phyloP scores from a whole-genome alignment of 2,329 filamentous ascomycete species.

The Graphiopsis chlorocephala region DNA sequence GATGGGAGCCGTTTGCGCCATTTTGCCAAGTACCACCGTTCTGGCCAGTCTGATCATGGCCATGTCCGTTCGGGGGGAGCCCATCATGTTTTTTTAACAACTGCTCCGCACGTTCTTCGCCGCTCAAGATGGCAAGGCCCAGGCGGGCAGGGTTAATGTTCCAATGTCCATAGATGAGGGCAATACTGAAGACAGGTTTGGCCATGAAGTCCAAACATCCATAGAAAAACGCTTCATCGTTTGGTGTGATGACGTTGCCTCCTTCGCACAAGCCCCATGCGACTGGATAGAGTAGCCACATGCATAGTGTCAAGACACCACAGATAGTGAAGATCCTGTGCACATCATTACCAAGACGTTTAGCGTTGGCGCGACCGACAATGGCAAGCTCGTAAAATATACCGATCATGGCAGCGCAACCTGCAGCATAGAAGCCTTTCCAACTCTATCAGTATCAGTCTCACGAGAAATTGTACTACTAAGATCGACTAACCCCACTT shows the following conservation, averaged over 20 bases:
- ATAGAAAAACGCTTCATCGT: slow-evolving; percentile 64
- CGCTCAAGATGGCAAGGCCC: slow-evolving; percentile 39
- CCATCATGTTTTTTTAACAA: slow-evolving; percentile 8
- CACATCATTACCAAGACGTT: slow-evolving; percentile 50
- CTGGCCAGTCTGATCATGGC: slow-evolving; percentile 3
- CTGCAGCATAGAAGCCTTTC: slow-evolving; percentile 32
- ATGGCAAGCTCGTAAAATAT: slow-evolving; percentile 51
- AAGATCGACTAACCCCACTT: slow-evolving; percentile 57
- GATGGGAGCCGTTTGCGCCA: slow-evolving; percentile 5
- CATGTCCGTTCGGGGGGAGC: slow-evolving; percentile 1
- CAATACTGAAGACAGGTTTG: slow-evolving; percentile 57
- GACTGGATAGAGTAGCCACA: slow-evolving; percentile 62
- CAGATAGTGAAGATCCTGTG: slow-evolving; percentile 50
- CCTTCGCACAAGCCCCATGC: slow-evolving; percentile 60
- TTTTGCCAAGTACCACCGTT: slow-evolving; percentile 4
- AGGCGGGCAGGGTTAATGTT: slow-evolving; percentile 56
- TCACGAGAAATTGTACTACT: not conserved
- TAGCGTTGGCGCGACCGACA: slow-evolving; percentile 54
- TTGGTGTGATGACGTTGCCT: slow-evolving; percentile 60
- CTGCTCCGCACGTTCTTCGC: slow-evolving; percentile 5
- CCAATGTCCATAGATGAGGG: slow-evolving; percentile 58
- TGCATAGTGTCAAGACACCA: slow-evolving; percentile 50
- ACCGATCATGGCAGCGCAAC: slow-evolving; percentile 50
- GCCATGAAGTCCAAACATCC: slow-evolving; percentile 60
- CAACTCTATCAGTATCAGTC: slow-evolving; percentile 25